Evolutionary conservation across 306 rosid genomes (phyloP).

Genomic region (Quercus dentata): DNA sequence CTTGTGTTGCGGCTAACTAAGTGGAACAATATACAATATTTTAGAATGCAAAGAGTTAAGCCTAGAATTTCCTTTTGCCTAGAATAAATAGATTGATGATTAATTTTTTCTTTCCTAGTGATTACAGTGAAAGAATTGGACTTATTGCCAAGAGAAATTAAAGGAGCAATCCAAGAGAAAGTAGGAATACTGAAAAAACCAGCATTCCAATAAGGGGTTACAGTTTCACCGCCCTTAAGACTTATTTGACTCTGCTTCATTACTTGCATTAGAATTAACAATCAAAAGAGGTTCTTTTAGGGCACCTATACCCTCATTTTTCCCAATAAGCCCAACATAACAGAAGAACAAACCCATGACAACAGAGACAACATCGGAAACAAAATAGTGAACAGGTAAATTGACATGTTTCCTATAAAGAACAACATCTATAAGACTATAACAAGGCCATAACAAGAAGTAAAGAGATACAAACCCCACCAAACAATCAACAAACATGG

Average conservation of each 20-base stretch:
- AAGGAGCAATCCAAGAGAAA: conserved; percentile 48
- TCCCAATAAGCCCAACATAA: conserved; percentile 22
- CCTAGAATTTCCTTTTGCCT: too few species aligned
- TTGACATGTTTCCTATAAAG: conserved; percentile 12
- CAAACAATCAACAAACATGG: conserved; percentile 33
- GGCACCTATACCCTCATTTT: conserved; percentile 13
- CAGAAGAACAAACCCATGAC: conserved; percentile 34
- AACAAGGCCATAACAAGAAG: conserved; percentile 33
- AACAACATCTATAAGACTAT: conserved; percentile 23
- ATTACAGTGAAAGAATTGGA: too few species aligned
- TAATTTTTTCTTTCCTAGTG: too few species aligned
- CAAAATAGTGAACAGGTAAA: conserved; percentile 23
- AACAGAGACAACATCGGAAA: conserved; percentile 32
- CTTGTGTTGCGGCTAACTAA: too few species aligned
- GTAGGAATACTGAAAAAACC: conserved; percentile 41
- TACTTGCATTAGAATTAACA: conserved; percentile 12
- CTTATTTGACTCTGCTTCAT: conserved; percentile 4
- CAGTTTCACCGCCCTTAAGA: conserved; percentile 23
- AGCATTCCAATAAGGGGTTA: conserved; percentile 40
- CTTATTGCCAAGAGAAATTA: conserved; percentile 35
- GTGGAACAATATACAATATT: too few species aligned
- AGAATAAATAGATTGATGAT: too few species aligned
- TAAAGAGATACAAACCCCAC: conserved; percentile 43
- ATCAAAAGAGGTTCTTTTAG: conserved; percentile 47
- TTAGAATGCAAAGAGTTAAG: too few species aligned